Percentiles rank a stretch among this genome's conserved stretches.
These are phyloP conservation scores for Zasmidium citrigriseum DNA, from an alignment of 2,329 filamentous ascomycete genomes.

Conservation along the genomic window DNA sequence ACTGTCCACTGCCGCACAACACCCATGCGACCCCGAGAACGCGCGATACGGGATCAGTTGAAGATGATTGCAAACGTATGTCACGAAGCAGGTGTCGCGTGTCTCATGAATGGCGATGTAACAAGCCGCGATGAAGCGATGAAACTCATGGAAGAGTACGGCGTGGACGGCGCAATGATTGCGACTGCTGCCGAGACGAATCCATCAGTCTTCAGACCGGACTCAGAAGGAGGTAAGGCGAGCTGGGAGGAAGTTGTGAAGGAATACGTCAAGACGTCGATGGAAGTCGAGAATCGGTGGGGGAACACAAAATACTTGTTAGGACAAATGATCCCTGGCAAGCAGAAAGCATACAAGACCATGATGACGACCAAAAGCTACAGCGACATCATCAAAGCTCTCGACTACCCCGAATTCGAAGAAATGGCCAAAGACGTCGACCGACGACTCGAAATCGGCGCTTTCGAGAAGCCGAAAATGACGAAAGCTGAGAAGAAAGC, in stretches of 20 bases:
- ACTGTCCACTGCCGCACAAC: constrained; percentile 96
- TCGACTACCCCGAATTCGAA: constrained; percentile 63
- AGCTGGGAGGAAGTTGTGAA: constrained; percentile 77
- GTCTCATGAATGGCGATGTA: constrained; percentile 95
- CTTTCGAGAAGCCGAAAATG: constrained; percentile 49
- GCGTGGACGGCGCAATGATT: constrained; percentile 96
- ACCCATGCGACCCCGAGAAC: constrained; percentile 88
- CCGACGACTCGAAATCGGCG: constrained; percentile 56
- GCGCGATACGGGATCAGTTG: constrained; percentile 78
- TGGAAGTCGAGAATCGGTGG: constrained; percentile 82
- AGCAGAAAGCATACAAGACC: constrained; percentile 62
- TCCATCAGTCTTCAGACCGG: constrained; percentile 76
- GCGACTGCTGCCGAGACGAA: constrained; percentile 91
- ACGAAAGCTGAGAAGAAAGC: constrained; percentile 49
- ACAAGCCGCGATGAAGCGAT: constrained; percentile 71
- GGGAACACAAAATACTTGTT: constrained; percentile 93
- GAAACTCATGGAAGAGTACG: constrained; percentile 71
- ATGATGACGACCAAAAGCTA: constrained; percentile 72
- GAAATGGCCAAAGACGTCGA: constrained; percentile 68
- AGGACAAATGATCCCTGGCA: constrained; percentile 81
- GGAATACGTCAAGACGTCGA: constrained; percentile 69
- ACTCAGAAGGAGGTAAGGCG: constrained; percentile 68
- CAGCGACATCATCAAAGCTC: constrained; percentile 62
- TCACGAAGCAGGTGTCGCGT: constrained; percentile 81
- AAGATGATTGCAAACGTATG: constrained; percentile 82